Conservation (phyloP, 306 rosid species). For the Quillaja saponaria region DNA sequence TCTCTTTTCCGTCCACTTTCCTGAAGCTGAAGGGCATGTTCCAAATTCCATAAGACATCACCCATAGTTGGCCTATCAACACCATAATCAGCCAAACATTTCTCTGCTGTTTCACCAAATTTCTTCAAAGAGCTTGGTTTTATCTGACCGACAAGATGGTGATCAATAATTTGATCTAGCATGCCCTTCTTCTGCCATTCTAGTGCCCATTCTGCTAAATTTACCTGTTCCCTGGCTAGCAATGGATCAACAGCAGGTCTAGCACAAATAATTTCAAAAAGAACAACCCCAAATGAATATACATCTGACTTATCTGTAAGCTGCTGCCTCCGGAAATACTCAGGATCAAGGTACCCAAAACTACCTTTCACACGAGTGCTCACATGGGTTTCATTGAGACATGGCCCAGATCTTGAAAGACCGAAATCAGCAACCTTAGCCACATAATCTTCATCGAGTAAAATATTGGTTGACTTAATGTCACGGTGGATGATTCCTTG, state of each 20-base stretch:
- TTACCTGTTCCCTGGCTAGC: conserved; percentile 81
- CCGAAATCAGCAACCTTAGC: conserved; percentile 99
- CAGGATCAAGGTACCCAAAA: conserved; percentile 94
- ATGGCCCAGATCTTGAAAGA: conserved; percentile 92
- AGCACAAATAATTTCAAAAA: conserved; percentile 88
- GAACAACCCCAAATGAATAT: conserved; percentile 96
- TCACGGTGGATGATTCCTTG: conserved; percentile 99
- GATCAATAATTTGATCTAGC: conserved; percentile 73
- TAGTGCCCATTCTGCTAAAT: conserved; percentile 90
- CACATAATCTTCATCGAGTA: conserved; percentile 79
- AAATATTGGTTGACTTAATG: conserved; percentile 90
- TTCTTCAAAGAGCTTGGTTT: conserved; percentile 72
- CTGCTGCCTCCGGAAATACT: conserved; percentile 93
- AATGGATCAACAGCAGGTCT: conserved; percentile 94
- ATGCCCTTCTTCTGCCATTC: conserved; percentile 83
- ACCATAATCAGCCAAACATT: conserved; percentile 91
- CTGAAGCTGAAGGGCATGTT: conserved; percentile 89
- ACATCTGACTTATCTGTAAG: conserved; percentile 94
- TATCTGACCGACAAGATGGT: conserved; percentile 60
- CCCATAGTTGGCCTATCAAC: conserved; percentile 98
- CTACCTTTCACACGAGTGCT: conserved; percentile 97
- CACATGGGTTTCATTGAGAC: conserved; percentile 88
- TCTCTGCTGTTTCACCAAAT: conserved; percentile 92
- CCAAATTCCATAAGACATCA: conserved; percentile 94
- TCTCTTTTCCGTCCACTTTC: conserved; percentile 50